Percentiles rank a stretch among this genome's conserved stretches.
These are phyloP conservation scores for Skeletonema potamos DNA, from an alignment of 108 stramenopile genomes.

Conservation along the genomic window DNA sequence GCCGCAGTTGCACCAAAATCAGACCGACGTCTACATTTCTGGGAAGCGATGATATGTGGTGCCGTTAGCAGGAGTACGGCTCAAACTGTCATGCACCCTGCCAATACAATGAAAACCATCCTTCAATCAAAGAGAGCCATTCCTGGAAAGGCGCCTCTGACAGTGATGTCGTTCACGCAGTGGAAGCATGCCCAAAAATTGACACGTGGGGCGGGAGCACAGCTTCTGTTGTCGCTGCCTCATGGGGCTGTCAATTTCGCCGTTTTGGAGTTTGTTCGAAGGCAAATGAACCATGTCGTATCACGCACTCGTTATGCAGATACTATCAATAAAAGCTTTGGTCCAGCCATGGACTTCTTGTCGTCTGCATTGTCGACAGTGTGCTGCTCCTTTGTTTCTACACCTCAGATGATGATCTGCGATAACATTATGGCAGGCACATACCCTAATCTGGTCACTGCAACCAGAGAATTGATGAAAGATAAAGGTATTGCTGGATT, in stretches of 20 bases:
- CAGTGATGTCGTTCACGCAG: slow-evolving; percentile 49
- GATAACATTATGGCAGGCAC: slow-evolving; percentile 97
- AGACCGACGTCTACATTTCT: slow-evolving; percentile 59
- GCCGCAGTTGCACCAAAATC: slow-evolving; percentile 9
- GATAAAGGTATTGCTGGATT: slow-evolving; percentile 84
- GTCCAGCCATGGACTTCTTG: slow-evolving; percentile 91
- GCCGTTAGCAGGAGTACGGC: slow-evolving; percentile 85
- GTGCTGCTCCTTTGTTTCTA: slow-evolving; percentile 88
- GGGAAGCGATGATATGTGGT: slow-evolving; percentile 91
- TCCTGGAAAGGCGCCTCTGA: slow-evolving; percentile 42
- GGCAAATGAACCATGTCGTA: slow-evolving; percentile 60
- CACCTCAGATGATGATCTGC: slow-evolving; percentile 96
- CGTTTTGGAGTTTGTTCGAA: slow-evolving; percentile 87
- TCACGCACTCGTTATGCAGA: slow-evolving; percentile 44
- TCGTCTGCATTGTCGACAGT: slow-evolving; percentile 90
- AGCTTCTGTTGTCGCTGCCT: slow-evolving; percentile 91
- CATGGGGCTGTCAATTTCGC: slow-evolving; percentile 97
- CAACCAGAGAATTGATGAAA: slow-evolving; percentile 59
- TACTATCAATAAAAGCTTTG: slow-evolving; percentile 43
- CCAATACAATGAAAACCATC: slow-evolving; percentile 94
- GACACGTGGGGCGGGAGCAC: slow-evolving; percentile 93
- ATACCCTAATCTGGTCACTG: slow-evolving; percentile 77
- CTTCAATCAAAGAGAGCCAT: slow-evolving; percentile 71
- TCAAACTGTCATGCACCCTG: slow-evolving; percentile 87
- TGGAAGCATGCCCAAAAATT: slow-evolving; percentile 65